Evolutionary conservation across 805 yeast species (phyloP), one percentile per base, ranked within the genome.

Genomic region (Cyberlindnera japonica): DNA sequence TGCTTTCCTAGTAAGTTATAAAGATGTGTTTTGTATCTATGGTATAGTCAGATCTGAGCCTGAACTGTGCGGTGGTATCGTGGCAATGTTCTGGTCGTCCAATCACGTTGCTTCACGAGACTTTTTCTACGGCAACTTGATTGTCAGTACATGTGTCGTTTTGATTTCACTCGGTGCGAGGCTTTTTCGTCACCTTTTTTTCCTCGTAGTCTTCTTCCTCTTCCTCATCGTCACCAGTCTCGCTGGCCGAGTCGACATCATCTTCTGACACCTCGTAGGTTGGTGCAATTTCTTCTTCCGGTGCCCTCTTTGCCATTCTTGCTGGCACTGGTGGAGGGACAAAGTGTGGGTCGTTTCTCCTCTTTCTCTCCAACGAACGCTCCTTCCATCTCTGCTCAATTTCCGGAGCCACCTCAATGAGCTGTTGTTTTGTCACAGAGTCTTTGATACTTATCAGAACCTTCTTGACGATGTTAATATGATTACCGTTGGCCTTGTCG

Each of bases 401-500:
- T 31, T 64, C 66, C 0, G 72, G 70, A 35, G 82, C 77, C 2
- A 79, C 66, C 13, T 65, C 75, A 4, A 75, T 65, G 31, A 95
- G 65, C 47, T 91, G 96, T 41, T 87, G 84, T 49, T 83, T 79
- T 14, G 79, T 71, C 3, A 93, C 96, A 1, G 91, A 82, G 61
- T 91, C 98, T 46, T 79, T 77, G 29, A 93, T 93, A 57, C 95
- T 83, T 48, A 80, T 78, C 33, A 91, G 64, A 24, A 93, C 89
- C 57, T 84, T 91, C 45, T 79, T 79, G 6, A 90, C 96, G 18
- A 86, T 89, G 11, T 79, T 69, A 13, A 79, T 62, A 61, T 88
- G 95, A 61, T 93, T 93, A 8, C 95, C 98, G 56, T 85, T 82
- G 14, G 75, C 63, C 58, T 93, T 93, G 62, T 93, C 99, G 64